A percentile compares a stretch with the other conserved stretches of the same genome.
These are phyloP conservation scores for Daphne laureola DNA, from an alignment of 441 rosid species.

Conservation along the genomic window DNA sequence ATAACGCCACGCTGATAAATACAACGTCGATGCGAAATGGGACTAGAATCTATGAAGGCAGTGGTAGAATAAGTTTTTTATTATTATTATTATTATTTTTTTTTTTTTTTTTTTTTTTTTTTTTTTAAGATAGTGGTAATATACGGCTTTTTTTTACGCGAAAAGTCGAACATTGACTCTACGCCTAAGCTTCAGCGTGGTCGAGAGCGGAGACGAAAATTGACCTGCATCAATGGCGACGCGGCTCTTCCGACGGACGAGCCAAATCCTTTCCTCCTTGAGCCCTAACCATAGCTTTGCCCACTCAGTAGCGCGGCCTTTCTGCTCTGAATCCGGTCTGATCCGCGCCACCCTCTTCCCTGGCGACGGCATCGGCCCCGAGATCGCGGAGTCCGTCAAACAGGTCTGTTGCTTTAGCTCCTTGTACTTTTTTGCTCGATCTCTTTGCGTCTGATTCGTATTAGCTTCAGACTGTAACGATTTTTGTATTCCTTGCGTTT, in stretches of 20 bases:
- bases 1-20: too few species aligned
- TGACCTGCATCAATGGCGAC: conserved; percentile 48
- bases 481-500: neutral
- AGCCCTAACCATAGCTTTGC: conserved; percentile 16
- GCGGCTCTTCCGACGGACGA: conserved; percentile 50
- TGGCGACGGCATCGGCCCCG: conserved; percentile 97
- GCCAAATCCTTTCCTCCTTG: conserved; percentile 36
- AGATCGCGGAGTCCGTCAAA: conserved; percentile 93
- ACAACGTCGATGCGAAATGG: too few species aligned
- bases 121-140: too few species aligned
- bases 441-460: neutral
- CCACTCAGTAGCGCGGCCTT: conserved; percentile 31
- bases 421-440: neutral
- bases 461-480: neutral
- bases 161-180: too few species aligned
- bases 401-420: conserved; percentile 30
- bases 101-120: too few species aligned
- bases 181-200: too few species aligned
- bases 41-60: too few species aligned
- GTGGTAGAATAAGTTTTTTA: too few species aligned
- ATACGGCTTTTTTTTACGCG: too few species aligned
- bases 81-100: too few species aligned
- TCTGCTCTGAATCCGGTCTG: conserved; percentile 38
- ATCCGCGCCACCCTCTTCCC: conserved; percentile 90
- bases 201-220: conserved; percentile 3